Conservation (phyloP, 2,329 filamentous ascomycete species). For the Arthrobotrys entomopaga region DNA sequence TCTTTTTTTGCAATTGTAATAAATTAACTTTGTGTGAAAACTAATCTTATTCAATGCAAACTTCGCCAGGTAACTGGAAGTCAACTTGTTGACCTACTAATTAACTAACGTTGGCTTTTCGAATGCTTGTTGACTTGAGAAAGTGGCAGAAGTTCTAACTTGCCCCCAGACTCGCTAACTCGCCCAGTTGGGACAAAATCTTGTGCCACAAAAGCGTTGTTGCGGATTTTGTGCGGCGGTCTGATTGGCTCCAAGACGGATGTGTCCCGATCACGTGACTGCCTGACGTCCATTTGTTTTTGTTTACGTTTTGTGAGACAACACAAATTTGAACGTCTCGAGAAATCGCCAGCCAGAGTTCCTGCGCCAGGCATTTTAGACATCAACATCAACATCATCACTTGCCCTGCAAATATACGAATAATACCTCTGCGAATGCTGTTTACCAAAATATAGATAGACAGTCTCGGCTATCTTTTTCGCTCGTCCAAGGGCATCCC, state of each 20-base stretch:
- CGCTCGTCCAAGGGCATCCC: neutral
- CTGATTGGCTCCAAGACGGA: too few relatives aligned
- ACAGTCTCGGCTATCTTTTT: neutral
- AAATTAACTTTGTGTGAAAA: too few relatives aligned
- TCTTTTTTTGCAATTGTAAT: neutral
- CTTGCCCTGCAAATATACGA: neutral
- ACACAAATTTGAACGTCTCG: slow-evolving; percentile 24
- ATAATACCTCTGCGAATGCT: slow-evolving; percentile 15
- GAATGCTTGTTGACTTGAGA: too few relatives aligned
- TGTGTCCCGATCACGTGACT: slow-evolving; percentile 24
- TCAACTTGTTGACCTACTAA: neutral
- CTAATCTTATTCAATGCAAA: too few relatives aligned
- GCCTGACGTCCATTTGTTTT: slow-evolving; percentile 37
- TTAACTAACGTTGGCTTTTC: neutral
- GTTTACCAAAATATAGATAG: slow-evolving; percentile 3
- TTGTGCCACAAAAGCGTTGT: neutral
- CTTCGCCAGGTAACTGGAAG: too few relatives aligned
- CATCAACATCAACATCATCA: slow-evolving; percentile 22
- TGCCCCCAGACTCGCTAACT: too few relatives aligned
- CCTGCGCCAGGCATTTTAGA: slow-evolving; percentile 8
- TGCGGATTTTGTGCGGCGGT: too few relatives aligned
- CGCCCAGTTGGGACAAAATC: too few relatives aligned
- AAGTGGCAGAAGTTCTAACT: too few relatives aligned
- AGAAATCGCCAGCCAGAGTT: neutral
- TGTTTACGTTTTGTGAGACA: slow-evolving; percentile 53